Evolutionary conservation across 1,139 yeast species (phyloP).

Genomic region (Hansenula anomala): DNA sequence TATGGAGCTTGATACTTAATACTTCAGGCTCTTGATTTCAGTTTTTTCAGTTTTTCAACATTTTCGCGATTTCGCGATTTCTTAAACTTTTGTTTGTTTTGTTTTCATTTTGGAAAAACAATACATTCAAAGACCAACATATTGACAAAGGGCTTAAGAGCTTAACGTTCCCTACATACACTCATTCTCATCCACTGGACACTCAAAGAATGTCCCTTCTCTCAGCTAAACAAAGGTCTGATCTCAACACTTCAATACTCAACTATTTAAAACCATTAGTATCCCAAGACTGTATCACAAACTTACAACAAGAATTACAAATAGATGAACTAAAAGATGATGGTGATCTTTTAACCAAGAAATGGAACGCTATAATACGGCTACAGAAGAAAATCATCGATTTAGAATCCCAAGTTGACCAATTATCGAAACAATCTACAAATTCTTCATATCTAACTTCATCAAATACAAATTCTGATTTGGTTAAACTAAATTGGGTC

Average conservation of each 20-base stretch:
- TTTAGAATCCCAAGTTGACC: conserved; percentile 28
- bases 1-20: no score
- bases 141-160: no score
- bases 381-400: conserved; percentile 74
- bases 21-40: no score
- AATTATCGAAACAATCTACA: conserved; percentile 11
- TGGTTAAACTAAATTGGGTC: conserved; percentile 54
- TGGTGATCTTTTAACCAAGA: conserved; percentile 59
- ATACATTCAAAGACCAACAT: no score
- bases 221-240: conserved; percentile 46
- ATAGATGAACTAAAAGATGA: conserved; percentile 18
- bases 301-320: conserved; percentile 13
- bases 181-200: no score
- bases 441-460: conserved; percentile 11
- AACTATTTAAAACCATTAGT: conserved; percentile 43
- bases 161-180: no score
- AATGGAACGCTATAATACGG: conserved; percentile 85
- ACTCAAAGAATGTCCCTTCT: conserved; percentile 35
- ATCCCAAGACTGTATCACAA: conserved; percentile 9
- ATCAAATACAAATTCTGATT: conserved; percentile 27
- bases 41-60: no score
- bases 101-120: no score
- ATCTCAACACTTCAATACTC: conserved; percentile 50
- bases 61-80: no score
- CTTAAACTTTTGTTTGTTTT: no score